These are phyloP conservation scores for Zalaria sp. DNA, from an alignment of 2,329 filamentous ascomycete genomes.

Conservation along the genomic window DNA sequence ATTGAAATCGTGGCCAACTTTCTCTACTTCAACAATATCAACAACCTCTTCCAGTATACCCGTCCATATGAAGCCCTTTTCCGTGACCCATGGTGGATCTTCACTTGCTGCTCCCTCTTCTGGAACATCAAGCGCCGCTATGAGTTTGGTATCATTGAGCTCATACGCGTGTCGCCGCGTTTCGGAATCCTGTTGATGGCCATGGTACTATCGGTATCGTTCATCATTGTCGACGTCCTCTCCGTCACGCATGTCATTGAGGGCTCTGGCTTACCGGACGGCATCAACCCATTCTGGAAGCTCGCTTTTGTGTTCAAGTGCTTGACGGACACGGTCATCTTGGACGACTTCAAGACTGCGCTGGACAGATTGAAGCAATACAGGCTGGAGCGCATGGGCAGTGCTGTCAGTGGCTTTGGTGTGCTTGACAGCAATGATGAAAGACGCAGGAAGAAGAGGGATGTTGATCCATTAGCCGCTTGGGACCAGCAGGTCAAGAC, in stretches of 20 bases:
- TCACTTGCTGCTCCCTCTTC: slow-evolving; percentile 44
- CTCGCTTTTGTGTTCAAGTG: slow-evolving; percentile 52
- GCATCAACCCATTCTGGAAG: slow-evolving; percentile 56
- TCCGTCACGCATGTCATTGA: slow-evolving; percentile 36
- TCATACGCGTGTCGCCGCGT: slow-evolving; percentile 46
- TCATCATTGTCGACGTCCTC: slow-evolving; percentile 47
- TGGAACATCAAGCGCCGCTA: slow-evolving; percentile 51
- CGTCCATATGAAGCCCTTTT: slow-evolving; percentile 43
- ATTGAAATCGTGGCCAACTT: slow-evolving; percentile 53
- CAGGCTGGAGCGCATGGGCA: slow-evolving; percentile 22
- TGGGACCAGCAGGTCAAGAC: not conserved
- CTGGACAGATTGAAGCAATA: slow-evolving; percentile 32
- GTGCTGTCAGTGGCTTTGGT: not conserved
- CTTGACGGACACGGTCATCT: slow-evolving; percentile 50
- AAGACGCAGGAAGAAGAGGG: not conserved
- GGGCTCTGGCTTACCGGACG: slow-evolving; percentile 21
- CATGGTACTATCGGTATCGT: slow-evolving; percentile 47
- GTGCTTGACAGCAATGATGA: not conserved
- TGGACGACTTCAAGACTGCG: slow-evolving; percentile 54
- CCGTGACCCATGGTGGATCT: slow-evolving; percentile 56
- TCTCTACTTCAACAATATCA: slow-evolving; percentile 37
- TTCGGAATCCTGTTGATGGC: slow-evolving; percentile 48
- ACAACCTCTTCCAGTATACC: slow-evolving; percentile 25
- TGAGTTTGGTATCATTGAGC: slow-evolving; percentile 41
- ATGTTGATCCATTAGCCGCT: not conserved